phyloP scores from a whole-genome alignment of 1,284 basidiomycete species.

The Xanthoconium separans region DNA sequence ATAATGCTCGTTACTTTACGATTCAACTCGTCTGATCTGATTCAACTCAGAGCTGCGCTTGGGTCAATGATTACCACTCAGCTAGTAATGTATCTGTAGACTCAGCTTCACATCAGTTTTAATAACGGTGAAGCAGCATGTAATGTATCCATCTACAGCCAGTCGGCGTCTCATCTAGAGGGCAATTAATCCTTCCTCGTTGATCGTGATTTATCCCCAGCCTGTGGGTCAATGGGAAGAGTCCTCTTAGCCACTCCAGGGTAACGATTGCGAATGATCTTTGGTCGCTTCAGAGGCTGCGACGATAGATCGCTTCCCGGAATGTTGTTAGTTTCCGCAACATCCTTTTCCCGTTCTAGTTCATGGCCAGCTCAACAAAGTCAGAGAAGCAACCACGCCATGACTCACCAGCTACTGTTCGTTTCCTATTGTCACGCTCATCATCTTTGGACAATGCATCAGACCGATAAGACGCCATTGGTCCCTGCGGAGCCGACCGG shows the following conservation, averaged over 20 bases:
- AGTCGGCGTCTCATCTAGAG: conserved; percentile 9
- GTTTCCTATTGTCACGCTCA: conserved; percentile 66
- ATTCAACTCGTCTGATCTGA: conserved; percentile 38
- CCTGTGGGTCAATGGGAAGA: conserved; percentile 59
- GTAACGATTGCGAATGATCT: conserved; percentile 48
- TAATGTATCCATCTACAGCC: conserved; percentile 26
- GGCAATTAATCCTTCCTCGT: conserved; percentile 47
- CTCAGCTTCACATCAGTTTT: conserved; percentile 11
- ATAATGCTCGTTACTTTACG: conserved; percentile 21
- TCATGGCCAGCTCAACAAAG: background rate
- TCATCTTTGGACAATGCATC: conserved; percentile 50
- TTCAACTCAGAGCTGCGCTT: conserved; percentile 35
- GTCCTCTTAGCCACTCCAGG: conserved; percentile 52
- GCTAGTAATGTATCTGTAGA: conserved; percentile 22
- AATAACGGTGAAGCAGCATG: conserved; percentile 7
- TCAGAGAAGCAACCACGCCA: background rate
- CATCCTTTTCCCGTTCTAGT: conserved; percentile 38
- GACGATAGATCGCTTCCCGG: conserved; percentile 22
- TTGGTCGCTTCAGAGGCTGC: conserved; percentile 44
- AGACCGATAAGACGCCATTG: conserved; percentile 39
- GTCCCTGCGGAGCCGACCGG: conserved; percentile 39
- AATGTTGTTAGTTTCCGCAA: conserved; percentile 22
- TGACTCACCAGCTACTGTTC: conserved; percentile 61
- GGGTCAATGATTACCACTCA: conserved; percentile 18
- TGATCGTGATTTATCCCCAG: conserved; percentile 50